Base-by-base conservation (phyloP, 805 yeast species). In the Saccharomycopsis fermentans region DNA sequence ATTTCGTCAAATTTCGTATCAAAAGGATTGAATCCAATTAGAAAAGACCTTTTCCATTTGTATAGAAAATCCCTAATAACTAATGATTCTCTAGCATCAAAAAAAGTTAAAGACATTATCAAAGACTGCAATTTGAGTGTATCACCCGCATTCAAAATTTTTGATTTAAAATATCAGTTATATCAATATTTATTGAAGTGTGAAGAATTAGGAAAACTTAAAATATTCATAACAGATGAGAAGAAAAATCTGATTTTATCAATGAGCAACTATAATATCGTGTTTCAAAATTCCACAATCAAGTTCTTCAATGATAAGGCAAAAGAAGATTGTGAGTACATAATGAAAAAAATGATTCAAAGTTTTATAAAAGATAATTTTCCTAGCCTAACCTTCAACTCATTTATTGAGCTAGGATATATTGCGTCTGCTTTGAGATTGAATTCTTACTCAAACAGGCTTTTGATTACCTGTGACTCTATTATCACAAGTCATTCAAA, bases 141-240 rank as follows among this genome's bases (percentile, higher is more conserved):
- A 19, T 48, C 57, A 5, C 29, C 29, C 5, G 29, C 36, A 19
- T 50, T 58, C 16, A 55, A 58, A 17, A 27, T 58, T 17, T 54
- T 54, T 39, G 29, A 54, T 14, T 52, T 58, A 29, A 58, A 55
- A 48, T 29, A 55, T 4, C 54, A 55, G 3, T 36, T 58, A 16
- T 55, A 47, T 36, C 54, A 48, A 19, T 36, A 58, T 50, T 52
- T 35, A 27, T 21, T 39, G 47, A 32, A 57, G n/a, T 51, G 50
- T n/a, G 48, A 35, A 26, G 21, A 36, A 17, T 37, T 56, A 16
- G 36, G 50, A 50, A 39, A 54, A 21, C 27, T 55, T 6, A 32
- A 43, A n/a, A 27, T 34, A 27, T 55, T 43, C 4, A 27, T 11
- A 32, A 55, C 26, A 39, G 43, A 43, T 48, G 27, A 55, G 47